Evolutionary conservation across 495 filamentous ascomycete species (phyloP).

Genomic region (Acidiella bohemica): DNA sequence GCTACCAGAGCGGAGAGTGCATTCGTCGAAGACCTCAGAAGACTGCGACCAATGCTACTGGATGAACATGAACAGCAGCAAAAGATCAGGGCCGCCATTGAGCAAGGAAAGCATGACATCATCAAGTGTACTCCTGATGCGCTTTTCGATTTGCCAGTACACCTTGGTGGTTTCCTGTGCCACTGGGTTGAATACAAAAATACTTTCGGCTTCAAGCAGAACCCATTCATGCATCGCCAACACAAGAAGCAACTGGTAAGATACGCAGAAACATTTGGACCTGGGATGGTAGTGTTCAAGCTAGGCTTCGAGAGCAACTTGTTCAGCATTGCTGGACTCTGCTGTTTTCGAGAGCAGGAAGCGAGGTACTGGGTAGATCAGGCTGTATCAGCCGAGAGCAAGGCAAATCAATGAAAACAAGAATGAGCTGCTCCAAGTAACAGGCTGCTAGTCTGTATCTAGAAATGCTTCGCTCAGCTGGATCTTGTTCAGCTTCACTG

Average conservation of each 20-base stretch:
- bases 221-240: neutral
- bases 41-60: neutral
- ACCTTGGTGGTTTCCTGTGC: neutral
- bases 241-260: neutral
- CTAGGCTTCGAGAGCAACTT: neutral
- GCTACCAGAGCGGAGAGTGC: neutral
- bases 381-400: too few species aligned
- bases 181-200: slow-evolving; percentile 1
- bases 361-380: too few species aligned
- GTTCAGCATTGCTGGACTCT: too few species aligned
- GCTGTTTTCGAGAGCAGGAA: too few species aligned
- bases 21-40: neutral
- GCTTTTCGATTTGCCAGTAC: neutral
- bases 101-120: neutral
- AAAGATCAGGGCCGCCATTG: neutral
- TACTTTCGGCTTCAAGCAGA: neutral
- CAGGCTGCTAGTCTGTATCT: too few species aligned
- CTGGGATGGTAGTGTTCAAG: neutral
- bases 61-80: neutral
- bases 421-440: too few species aligned
- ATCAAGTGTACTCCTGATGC: neutral
- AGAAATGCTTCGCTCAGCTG: too few species aligned
- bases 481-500: too few species aligned
- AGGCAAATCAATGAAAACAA: too few species aligned
- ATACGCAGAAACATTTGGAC: neutral